Percentiles rank a stretch among this genome's conserved stretches.
Conservation (phyloP, 2,329 filamentous ascomycete genomes). For the Fusarium proliferatum region DNA sequence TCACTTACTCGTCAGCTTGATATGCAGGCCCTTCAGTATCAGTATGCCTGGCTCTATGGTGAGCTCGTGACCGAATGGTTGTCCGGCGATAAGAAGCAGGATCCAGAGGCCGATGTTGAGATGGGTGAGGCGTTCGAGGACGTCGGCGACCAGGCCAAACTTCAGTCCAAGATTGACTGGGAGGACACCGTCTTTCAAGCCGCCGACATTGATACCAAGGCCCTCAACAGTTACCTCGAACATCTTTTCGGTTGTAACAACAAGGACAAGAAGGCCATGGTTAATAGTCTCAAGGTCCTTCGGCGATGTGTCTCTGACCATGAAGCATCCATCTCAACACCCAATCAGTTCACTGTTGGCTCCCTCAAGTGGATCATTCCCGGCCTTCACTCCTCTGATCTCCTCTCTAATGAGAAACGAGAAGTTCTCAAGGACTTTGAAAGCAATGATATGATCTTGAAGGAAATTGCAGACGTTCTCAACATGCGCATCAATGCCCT, state of each 20-base stretch:
- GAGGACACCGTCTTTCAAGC: constrained; percentile 58
- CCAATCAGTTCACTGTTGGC: constrained; percentile 50
- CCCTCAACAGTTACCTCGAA: constrained; percentile 54
- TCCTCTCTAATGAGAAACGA: constrained; percentile 57
- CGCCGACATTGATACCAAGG: constrained; percentile 50
- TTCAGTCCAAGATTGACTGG: constrained; percentile 54
- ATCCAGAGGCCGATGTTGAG: constrained; percentile 33
- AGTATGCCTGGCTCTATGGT: constrained; percentile 58
- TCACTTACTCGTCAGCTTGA: constrained; percentile 53
- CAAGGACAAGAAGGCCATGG: constrained; percentile 40
- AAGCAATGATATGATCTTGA: constrained; percentile 54
- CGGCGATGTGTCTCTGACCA: constrained; percentile 46
- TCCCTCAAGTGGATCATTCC: constrained; percentile 55
- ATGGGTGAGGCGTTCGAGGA: constrained; percentile 55
- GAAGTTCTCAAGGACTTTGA: constrained; percentile 58
- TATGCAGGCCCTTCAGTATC: constrained; percentile 55
- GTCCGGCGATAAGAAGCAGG: constrained; percentile 42
- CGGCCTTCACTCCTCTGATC: constrained; percentile 56
- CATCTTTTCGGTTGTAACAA: constrained; percentile 53
- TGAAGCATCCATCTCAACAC: constrained; percentile 45
- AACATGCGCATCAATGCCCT: constrained; percentile 62
- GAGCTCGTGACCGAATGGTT: constrained; percentile 62
- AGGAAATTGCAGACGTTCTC: constrained; percentile 63
- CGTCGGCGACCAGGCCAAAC: constrained; percentile 54
- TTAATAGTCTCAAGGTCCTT: constrained; percentile 43